Evolutionary conservation across 495 filamentous ascomycete species (phyloP).

Genomic region (Podospora didyma): DNA sequence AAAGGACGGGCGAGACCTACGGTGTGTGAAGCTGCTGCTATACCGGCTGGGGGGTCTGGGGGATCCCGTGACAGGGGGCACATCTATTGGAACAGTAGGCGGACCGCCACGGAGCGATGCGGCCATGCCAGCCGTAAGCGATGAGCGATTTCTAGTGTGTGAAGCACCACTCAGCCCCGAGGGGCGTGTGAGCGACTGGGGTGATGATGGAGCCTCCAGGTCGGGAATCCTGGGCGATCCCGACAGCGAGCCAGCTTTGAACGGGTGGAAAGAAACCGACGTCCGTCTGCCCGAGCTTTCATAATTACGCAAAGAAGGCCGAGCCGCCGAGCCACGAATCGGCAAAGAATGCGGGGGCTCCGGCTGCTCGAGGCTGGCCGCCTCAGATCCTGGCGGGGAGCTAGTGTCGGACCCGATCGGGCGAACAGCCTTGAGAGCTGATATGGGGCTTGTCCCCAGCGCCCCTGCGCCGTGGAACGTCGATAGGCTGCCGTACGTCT

Average conservation of each 20-base stretch:
- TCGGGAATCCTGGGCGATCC: constrained; percentile 63
- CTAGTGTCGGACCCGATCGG: constrained; percentile 53
- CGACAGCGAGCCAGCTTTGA: constrained; percentile 90
- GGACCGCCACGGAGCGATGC: constrained; percentile 54
- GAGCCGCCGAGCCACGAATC: constrained; percentile 29
- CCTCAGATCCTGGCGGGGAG: constrained; percentile 60
- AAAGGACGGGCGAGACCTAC: constrained; percentile 70
- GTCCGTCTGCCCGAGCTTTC: constrained; percentile 51
- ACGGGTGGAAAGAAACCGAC: constrained; percentile 87
- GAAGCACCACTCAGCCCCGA: constrained; percentile 51
- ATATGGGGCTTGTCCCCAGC: constrained; percentile 77
- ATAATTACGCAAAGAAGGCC: constrained; percentile 43
- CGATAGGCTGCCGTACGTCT: constrained; percentile 87
- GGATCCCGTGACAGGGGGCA: constrained; percentile 38
- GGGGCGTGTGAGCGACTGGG: constrained; percentile 51
- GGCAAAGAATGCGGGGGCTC: constrained; percentile 42
- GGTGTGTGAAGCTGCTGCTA: constrained; percentile 60
- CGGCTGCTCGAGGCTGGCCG: constrained; percentile 43
- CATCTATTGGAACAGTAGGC: constrained; percentile 54
- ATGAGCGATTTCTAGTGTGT: constrained; percentile 65
- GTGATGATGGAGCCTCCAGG: constrained; percentile 51
- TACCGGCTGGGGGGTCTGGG: constrained; percentile 75
- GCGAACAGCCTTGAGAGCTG: constrained; percentile 69
- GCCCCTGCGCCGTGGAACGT: constrained; percentile 85
- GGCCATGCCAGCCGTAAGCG: constrained; percentile 61